These are phyloP conservation scores for Calonectria fujianensis DNA, from an alignment of 2,329 filamentous ascomycete species.

Conservation along the genomic window DNA sequence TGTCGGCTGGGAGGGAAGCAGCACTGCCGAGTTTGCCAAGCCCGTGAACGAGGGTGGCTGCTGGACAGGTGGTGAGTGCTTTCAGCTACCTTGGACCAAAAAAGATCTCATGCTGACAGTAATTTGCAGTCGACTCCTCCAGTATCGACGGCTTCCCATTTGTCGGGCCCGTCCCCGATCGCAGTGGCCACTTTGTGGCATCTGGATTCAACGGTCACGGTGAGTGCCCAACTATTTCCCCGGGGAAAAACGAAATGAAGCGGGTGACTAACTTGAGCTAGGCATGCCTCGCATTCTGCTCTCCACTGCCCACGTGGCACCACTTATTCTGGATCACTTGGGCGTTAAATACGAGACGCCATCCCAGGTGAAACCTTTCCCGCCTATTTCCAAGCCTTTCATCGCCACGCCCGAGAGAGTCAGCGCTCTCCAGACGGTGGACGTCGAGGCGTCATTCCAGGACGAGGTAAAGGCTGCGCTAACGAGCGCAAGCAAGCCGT, in stretches of 20 bases:
- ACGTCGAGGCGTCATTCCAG: background rate
- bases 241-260: too few species aligned
- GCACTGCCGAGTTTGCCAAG: conserved; percentile 32
- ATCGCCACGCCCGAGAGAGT: conserved; percentile 22
- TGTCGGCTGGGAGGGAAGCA: conserved; percentile 28
- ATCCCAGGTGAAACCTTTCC: conserved; percentile 28
- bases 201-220: conserved; percentile 37
- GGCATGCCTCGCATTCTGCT: conserved; percentile 39
- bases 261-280: background rate
- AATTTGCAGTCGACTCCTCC: conserved; percentile 28
- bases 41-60: conserved; percentile 32
- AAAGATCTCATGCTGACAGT: background rate
- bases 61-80: conserved; percentile 38
- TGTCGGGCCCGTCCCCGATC: conserved; percentile 32
- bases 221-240: background rate
- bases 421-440: conserved; percentile 17
- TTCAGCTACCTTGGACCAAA: background rate
- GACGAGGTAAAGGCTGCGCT: background rate
- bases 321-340: conserved; percentile 31
- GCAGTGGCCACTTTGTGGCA: conserved; percentile 27
- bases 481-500: conserved; percentile 33
- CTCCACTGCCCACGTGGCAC: conserved; percentile 33
- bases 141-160: conserved; percentile 38
- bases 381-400: conserved; percentile 32
- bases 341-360: conserved; percentile 26